Base-by-base conservation (phyloP, 108 stramenopile genomes). In the Skeletonema grethae region DNA sequence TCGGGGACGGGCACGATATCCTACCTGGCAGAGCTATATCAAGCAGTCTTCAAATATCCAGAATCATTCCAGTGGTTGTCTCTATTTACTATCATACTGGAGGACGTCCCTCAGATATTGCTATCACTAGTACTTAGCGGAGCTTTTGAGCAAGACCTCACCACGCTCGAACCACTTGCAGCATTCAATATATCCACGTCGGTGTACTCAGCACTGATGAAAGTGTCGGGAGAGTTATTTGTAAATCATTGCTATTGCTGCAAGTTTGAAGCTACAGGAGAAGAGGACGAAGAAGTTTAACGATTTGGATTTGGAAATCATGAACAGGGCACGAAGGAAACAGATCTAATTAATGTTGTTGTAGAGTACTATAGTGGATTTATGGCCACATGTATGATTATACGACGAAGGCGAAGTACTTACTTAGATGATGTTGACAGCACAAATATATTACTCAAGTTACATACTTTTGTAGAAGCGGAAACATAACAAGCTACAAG, bases 101-200 rank as follows among this genome's bases (percentile, higher is more conserved):
- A 75, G 31, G 73, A 75, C 35, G 59, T 75, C 12, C 73, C 73
- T n/a, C 73, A 75, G 29, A 60, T 75, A 25, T 35, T 62, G 31
- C 61, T 72, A 16, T 63, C 70, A n/a, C 34, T 72, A 46, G 67
- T 75, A 30, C 61, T 75, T n/a, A 69, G 31, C 36, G 39, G 39
- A 53, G 13, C 39, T 1, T 69, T 75, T 48, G 59, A 35, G 20
- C 43, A 22, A 18, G 57, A 69, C n/a, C 18, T 39, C 30, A 60
- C 60, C 5, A 25, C 24, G 12, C 63, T 56, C 12, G 55, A 64
- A 13, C 58, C 73, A 12, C 38, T 75, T 29, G 34, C 68, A 50
- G 66, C 39, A 24, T 75, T 75, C 41, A 75, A 75, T 50, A 75
- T 75, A 61, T 34, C 73, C 7, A 75, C 73, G 20, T 75, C 73